Evolutionary conservation across 1,284 basidiomycete species (phyloP), one percentile per base, ranked within the genome.

Genomic region (Cryptococcus sp.): DNA sequence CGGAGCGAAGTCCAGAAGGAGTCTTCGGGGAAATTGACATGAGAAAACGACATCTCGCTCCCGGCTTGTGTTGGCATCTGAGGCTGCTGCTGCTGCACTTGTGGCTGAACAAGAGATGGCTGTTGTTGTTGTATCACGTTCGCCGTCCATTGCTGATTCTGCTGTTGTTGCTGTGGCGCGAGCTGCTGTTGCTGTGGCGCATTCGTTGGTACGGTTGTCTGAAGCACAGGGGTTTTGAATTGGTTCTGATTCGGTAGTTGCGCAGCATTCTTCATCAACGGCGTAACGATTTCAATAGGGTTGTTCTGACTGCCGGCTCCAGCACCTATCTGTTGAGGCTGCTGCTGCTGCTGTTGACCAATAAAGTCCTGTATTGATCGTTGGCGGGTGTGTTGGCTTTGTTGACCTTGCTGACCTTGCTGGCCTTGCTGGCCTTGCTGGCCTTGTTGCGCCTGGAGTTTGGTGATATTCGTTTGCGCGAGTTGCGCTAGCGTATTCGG

Each of bases 211-310:
- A 53, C 35, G 20, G 53, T 51, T 25, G 41, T 35, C 40, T 48
- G 56, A 23, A 50, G 50, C 15, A 52, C 53, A 4, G 60, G 56
- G 7, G 53, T 58, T 0, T 53, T 48, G 19, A 56, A 58, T 7
- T 42, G 41, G 31, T 35, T 35, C 31, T 61, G 60, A 17, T 19
- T 50, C 6, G 61, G 57, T 16, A 62, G 35, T 16, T 45, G 40
- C 38, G 50, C 54, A 15, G 51, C 41, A 38, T 56, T 56, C 23
- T 47, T 49, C 59, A 61, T 57, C 6, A 57, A 59, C 11, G 61
- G 61, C 5, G 61, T 62, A 27, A 62, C 50, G 16, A 62, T 46
- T 41, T 62, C 61, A 25, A 62, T 62, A 16, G 61, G 61, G 38
- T 62, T 62, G 19, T 47, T 51, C 41, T 62, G 61, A 35, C 57